A percentile compares a stretch with the other conserved stretches of the same genome.
Conservation (phyloP, 139 green algal genomes). For the Asterochloris sp. region DNA sequence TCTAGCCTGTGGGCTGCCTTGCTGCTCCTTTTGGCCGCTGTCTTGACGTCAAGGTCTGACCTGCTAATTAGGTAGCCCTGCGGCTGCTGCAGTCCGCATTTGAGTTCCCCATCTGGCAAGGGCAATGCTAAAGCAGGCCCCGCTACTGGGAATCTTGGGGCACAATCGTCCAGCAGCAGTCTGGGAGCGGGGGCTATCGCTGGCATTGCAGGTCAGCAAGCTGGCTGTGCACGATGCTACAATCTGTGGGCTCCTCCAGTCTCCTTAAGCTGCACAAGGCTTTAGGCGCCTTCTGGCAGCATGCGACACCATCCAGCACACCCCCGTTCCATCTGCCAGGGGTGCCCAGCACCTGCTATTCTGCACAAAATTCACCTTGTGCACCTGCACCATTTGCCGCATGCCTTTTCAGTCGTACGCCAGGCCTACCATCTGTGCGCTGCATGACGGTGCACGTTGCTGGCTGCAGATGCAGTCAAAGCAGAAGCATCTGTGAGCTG, state of each 20-base stretch:
- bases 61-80: too few species aligned
- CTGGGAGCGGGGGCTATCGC: background rate
- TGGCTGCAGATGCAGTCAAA: too few species aligned
- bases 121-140: too few species aligned
- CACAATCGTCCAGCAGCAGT: background rate
- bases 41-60: too few species aligned
- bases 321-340: background rate
- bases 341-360: background rate
- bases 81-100: too few species aligned
- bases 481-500: too few species aligned
- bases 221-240: background rate
- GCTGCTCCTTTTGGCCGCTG: too few species aligned
- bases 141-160: background rate
- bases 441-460: too few species aligned
- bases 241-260: background rate
- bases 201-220: background rate
- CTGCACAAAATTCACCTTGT: background rate
- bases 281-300: background rate
- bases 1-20: too few species aligned
- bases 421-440: too few species aligned
- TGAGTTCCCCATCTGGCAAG: too few species aligned
- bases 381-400: background rate
- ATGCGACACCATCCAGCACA: background rate
- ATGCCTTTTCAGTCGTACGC: too few species aligned
- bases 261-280: background rate